Conservation (phyloP, 106 monocot genomes). For the Posidonia australis region DNA sequence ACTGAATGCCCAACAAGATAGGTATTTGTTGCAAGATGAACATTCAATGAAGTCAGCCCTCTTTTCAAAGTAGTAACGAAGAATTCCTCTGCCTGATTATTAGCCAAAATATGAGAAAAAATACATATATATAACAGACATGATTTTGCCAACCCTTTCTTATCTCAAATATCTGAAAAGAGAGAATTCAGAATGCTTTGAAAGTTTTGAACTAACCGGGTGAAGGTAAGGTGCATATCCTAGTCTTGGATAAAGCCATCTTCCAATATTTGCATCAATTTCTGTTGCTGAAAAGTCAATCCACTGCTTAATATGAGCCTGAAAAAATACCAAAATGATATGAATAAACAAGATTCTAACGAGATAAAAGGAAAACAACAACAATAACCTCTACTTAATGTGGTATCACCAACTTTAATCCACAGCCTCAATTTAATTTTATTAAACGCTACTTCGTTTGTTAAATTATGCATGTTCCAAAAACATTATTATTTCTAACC, state of each 20-base stretch:
- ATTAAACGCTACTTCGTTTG: too few relatives aligned
- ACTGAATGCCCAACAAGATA: constrained; percentile 68
- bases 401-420: too few relatives aligned
- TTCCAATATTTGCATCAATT: constrained; percentile 43
- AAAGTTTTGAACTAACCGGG: constrained; percentile 22
- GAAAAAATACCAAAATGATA: not conserved
- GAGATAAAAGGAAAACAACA: not conserved
- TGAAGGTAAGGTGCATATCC: constrained; percentile 45
- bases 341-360: not conserved
- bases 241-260: constrained; percentile 59
- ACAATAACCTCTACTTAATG: not conserved
- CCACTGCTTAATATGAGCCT: constrained; percentile 87
- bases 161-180: not conserved
- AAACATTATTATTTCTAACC: too few relatives aligned
- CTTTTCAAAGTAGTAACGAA: constrained; percentile 60
- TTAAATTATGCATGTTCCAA: too few relatives aligned
- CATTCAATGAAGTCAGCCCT: constrained; percentile 44
- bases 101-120: not conserved
- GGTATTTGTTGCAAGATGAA: constrained; percentile 61
- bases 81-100: constrained; percentile 54
- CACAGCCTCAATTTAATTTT: too few relatives aligned
- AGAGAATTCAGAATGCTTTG: not conserved
- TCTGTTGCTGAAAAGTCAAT: constrained; percentile 69
- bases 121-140: not conserved
- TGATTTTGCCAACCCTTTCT: not conserved